Evolutionary conservation across 2,329 filamentous ascomycete species (phyloP).

Genomic region (Hypoxylon sp.): DNA sequence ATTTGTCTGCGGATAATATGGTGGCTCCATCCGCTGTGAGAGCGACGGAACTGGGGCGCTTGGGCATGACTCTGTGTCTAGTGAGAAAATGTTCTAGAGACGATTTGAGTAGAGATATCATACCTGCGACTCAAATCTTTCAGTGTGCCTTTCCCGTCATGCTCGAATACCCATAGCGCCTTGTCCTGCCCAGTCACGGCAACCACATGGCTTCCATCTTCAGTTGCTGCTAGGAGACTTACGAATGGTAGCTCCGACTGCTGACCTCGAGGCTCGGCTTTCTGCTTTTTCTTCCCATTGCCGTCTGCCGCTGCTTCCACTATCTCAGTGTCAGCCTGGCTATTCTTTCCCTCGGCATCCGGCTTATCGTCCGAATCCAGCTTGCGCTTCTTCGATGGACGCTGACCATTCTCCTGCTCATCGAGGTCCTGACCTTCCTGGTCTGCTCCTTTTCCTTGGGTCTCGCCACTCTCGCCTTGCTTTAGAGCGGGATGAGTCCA

Average conservation of each 20-base stretch:
- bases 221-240: conserved; percentile 74
- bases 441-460: conserved; percentile 9
- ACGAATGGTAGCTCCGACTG: conserved; percentile 70
- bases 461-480: conserved; percentile 18
- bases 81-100: conserved; percentile 47
- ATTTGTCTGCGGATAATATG: conserved; percentile 91
- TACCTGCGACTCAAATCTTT: conserved; percentile 80
- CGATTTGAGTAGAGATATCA: conserved; percentile 3
- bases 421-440: conserved; percentile 20
- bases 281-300: conserved; percentile 51
- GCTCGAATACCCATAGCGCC: conserved; percentile 82
- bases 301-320: conserved; percentile 33
- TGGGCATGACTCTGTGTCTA: conserved; percentile 79
- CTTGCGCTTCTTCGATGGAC: conserved; percentile 45
- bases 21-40: conserved; percentile 77
- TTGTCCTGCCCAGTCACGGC: conserved; percentile 94
- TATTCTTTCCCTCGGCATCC: conserved; percentile 12
- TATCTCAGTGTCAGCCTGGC: conserved; percentile 25
- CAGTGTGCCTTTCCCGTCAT: conserved; percentile 71
- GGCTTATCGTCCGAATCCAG: conserved; percentile 32
- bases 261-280: conserved; percentile 36
- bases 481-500: conserved; percentile 47
- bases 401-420: conserved; percentile 40
- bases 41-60: conserved; percentile 82
- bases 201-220: conserved; percentile 75